Percentiles rank a stretch among this genome's conserved stretches.
Conservation (phyloP, 192 early-diverging fungal genomes). For the Mortierella antarctica region DNA sequence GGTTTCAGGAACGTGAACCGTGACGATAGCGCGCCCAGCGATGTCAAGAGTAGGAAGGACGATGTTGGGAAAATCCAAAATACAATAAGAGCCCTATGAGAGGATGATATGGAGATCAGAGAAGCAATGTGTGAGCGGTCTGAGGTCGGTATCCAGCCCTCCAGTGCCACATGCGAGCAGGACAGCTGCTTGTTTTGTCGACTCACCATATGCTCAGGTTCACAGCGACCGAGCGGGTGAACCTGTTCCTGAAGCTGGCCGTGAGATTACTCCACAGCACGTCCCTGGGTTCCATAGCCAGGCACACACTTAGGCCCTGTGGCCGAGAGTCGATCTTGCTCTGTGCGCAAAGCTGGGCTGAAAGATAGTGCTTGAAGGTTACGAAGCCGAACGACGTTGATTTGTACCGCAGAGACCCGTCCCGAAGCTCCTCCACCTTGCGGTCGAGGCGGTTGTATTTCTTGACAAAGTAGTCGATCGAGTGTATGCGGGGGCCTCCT, state of each 20-base stretch:
- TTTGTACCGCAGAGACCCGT: constrained; percentile 55
- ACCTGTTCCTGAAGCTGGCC: constrained; percentile 53
- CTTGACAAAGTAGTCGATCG: constrained; percentile 53
- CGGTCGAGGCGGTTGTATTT: constrained; percentile 57
- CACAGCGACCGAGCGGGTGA: constrained; percentile 57
- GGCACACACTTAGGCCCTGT: constrained; percentile 57
- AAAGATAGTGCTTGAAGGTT: constrained; percentile 64
- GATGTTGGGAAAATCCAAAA: constrained; percentile 75
- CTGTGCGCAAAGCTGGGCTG: constrained; percentile 68
- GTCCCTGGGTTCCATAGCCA: constrained; percentile 74
- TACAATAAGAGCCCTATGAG: constrained; percentile 61
- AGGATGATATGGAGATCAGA: neutral
- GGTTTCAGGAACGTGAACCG: constrained; percentile 58
- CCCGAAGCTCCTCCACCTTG: constrained; percentile 53
- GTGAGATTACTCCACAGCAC: constrained; percentile 67
- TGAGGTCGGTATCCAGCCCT: too few relatives aligned
- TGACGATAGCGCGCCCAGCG: constrained; percentile 58
- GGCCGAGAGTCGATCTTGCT: constrained; percentile 62
- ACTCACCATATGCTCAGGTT: constrained; percentile 59
- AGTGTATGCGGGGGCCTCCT: constrained; percentile 18
- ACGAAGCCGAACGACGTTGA: constrained; percentile 68
- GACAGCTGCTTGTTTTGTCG: too few relatives aligned
- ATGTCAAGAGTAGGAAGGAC: constrained; percentile 66
- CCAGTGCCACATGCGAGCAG: too few relatives aligned
- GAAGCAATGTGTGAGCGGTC: neutral